A percentile compares a stretch with the other conserved stretches of the same genome.
Conservation (phyloP, 1,284 basidiomycete species). For the Ceratorhiza oryzae-sativae region DNA sequence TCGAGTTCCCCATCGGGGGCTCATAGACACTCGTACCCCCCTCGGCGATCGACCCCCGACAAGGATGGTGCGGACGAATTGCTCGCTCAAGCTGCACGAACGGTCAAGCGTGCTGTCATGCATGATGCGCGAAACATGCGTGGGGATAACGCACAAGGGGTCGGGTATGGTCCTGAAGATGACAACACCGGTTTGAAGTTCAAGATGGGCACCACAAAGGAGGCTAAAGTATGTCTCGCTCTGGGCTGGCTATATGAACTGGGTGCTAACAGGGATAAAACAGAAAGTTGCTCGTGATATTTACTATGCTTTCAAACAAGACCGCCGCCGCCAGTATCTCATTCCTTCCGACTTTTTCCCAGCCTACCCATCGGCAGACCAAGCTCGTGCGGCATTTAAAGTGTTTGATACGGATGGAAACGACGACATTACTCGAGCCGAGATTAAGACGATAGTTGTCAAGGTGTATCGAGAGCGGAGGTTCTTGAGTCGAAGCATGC, state of each 20-base stretch:
- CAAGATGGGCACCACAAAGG: conserved; percentile 58
- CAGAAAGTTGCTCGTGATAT: conserved; percentile 72
- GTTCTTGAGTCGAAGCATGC: conserved; percentile 72
- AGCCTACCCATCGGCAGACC: conserved; percentile 65
- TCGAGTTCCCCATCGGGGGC: conserved; percentile 18
- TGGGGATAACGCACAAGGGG: conserved; percentile 54
- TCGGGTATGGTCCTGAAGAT: conserved; percentile 52
- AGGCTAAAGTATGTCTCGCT: conserved; percentile 64
- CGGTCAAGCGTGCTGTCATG: conserved; percentile 68
- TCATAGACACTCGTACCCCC: conserved; percentile 38
- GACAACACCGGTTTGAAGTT: conserved; percentile 30
- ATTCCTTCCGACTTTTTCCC: conserved; percentile 72
- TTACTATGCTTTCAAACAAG: conserved; percentile 64
- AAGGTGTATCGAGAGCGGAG: conserved; percentile 79
- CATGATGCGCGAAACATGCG: conserved; percentile 76
- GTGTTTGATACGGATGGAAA: conserved; percentile 80
- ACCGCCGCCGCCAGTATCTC: conserved; percentile 64
- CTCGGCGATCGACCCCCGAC: conserved; percentile 5
- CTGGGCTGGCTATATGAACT: neutral
- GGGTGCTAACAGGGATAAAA: neutral
- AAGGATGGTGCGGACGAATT: conserved; percentile 43
- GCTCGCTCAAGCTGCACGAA: conserved; percentile 65
- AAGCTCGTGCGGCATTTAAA: conserved; percentile 71
- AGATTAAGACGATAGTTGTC: conserved; percentile 75
- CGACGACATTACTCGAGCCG: conserved; percentile 77